Evolutionary conservation across 345 rosid species (phyloP).

Genomic region (Triadica sebifera): DNA sequence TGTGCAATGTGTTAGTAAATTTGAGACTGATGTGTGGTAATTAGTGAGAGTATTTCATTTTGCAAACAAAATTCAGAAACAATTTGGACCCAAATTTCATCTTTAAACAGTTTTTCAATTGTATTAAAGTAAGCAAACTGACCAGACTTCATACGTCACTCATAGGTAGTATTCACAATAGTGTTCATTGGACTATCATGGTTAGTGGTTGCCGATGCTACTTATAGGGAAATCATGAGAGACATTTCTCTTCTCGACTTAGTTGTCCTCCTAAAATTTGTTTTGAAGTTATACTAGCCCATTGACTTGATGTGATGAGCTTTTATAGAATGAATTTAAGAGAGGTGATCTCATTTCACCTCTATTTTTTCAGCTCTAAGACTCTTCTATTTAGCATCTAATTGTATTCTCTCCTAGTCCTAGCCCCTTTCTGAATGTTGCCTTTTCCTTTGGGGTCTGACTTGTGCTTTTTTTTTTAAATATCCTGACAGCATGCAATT

Average conservation of each 20-base stretch:
- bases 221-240: neutral
- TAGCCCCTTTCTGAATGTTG: too few relatives aligned
- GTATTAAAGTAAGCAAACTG: neutral
- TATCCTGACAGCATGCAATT: constrained; percentile 82
- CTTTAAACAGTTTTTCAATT: neutral
- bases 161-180: too few relatives aligned
- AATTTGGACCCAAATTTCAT: neutral
- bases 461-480: neutral
- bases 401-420: neutral
- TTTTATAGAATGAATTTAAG: neutral
- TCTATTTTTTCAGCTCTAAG: too few relatives aligned
- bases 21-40: constrained; percentile 1
- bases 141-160: neutral
- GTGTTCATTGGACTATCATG: neutral
- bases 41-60: neutral
- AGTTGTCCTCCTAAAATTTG: neutral
- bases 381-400: neutral
- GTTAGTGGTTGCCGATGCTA: neutral
- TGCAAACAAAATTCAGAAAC: neutral
- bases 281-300: neutral
- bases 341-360: neutral
- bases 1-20: constrained; percentile 7
- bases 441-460: constrained; percentile 6
- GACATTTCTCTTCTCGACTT: neutral
- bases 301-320: neutral